Evolutionary conservation across 352 stramenopile genomes (phyloP), one percentile per base, ranked within the genome.

Genomic region (Detonula confervacea): DNA sequence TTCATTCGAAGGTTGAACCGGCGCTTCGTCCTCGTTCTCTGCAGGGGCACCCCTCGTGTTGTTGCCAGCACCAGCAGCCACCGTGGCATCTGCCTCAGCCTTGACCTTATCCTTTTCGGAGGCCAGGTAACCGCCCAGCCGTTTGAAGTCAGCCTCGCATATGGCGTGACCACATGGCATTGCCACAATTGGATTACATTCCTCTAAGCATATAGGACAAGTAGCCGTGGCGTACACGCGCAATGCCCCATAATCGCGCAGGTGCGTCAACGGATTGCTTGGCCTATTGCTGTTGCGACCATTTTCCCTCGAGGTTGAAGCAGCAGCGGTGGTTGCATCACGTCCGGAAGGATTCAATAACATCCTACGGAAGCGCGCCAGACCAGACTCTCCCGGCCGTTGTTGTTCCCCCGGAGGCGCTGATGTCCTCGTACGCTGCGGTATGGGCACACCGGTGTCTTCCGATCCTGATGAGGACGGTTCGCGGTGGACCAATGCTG

Each of bases 151-250:
- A 25, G 68, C 62, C 37, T 49, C 20, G 37, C 71, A 80, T 14
- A 80, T 24, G 16, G 42, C 42, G 59, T 80, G 71, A 33, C 71
- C 71, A 59, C 71, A 80, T 35, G 20, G 44, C 33, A 80, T 30
- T 44, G 71, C 71, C 8, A 80, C 63, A 18, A 80, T 24, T 0
- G 52, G 30, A n/a, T 67, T 33, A 24, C 62, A 12, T 3, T 62
- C 27, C 1, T 80, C 71, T 4, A 80, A 29, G 49, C 71, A 80
- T n/a, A 80, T 68, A 8, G 71, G 71, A 35, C 71, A 80, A 8
- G 60, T 80, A 20, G 71, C 61, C 8, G 47, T 18, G 1, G 54
- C 54, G 35, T 63, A 63, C 29, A 63, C 54, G 9, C 54, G 54
- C 6, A 63, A 22, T 63, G 54, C 54, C 20, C 54, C 54, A 46